These are phyloP conservation scores for Cutaneotrichosporon arboriforme DNA, from an alignment of 1,284 basidiomycete genomes.

Conservation along the genomic window DNA sequence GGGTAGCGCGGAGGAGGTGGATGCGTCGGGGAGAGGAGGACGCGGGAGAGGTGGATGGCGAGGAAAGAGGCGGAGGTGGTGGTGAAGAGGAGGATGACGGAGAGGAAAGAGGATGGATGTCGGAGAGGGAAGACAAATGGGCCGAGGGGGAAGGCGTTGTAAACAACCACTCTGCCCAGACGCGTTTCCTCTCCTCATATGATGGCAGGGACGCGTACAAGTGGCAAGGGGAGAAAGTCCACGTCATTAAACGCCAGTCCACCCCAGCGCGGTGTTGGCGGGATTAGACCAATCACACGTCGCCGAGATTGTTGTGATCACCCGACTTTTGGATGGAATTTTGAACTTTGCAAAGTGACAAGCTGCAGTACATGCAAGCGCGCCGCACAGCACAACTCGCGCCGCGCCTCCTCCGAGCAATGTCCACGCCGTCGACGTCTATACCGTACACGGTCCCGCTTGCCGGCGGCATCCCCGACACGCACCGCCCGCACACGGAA, in stretches of 20 bases:
- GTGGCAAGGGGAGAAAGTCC: background rate
- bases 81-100: background rate
- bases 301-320: background rate
- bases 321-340: background rate
- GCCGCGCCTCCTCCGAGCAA: background rate
- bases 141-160: background rate
- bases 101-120: background rate
- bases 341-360: background rate
- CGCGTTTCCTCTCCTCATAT: background rate
- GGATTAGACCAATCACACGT: too few relatives aligned
- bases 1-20: background rate
- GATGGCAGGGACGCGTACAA: background rate
- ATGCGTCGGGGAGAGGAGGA: background rate
- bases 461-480: conserved; percentile 57
- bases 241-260: too few relatives aligned
- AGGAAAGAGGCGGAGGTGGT: too few relatives aligned
- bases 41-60: background rate
- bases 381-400: background rate
- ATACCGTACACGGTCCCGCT: conserved; percentile 37
- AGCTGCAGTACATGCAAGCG: background rate
- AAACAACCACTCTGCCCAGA: background rate
- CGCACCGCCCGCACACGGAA: conserved; percentile 75
- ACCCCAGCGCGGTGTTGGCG: too few relatives aligned
- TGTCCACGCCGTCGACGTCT: conserved; percentile 2
- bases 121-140: background rate